Evolutionary conservation across 768 basidiomycete species (phyloP), one percentile per base, ranked within the genome.

Genomic region (Pisolithus microcarpus): DNA sequence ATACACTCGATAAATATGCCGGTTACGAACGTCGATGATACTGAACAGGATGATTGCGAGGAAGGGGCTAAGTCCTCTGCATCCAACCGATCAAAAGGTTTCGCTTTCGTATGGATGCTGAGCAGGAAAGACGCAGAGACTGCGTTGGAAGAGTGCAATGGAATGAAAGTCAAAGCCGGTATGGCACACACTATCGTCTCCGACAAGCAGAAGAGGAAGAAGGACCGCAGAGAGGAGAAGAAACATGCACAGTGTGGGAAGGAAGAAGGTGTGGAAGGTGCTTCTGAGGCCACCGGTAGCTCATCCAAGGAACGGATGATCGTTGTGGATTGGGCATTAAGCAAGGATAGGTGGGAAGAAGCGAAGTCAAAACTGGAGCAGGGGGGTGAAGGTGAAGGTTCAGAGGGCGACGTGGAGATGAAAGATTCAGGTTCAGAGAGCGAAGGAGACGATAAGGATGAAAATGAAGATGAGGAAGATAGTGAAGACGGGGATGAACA

Each of bases 321-420:
- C 37, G 91, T 92, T 7, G 95, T 98, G 24, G 94, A 97, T 71
- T 97, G 92, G 91, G 95, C 93, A 4, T 67, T 97, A 63, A 91
- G 91, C 65, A 95, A 96, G 70, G 87, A 89, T 44, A 87, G 83
- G 68, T 96, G 91, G 90, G 77, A 90, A 65, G 83, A 87, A 63
- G 86, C 84, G 58, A 80, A 82, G 67, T 77, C 76, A 43, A 81
- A 83, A 63, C 52, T 77, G 49, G 72, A 70, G 31, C 64, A 61
- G 37, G 61, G 60, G 10, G 60, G 53, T 8, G 67, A 60, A 13
- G 63, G 51, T 16, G 65, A 60, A 19, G 46, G 19, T 0, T 57
- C 56, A 28, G 74, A 66, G 38, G 70, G 58, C 10, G 70, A 64
- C 7, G 68, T 51, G 28, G 61, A 68, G 36, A 73, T 66, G 55